Percentiles rank a stretch among this genome's conserved stretches.
Evolutionary conservation across 495 filamentous ascomycete genomes (phyloP).

Genomic region (Penicillium goetzii): DNA sequence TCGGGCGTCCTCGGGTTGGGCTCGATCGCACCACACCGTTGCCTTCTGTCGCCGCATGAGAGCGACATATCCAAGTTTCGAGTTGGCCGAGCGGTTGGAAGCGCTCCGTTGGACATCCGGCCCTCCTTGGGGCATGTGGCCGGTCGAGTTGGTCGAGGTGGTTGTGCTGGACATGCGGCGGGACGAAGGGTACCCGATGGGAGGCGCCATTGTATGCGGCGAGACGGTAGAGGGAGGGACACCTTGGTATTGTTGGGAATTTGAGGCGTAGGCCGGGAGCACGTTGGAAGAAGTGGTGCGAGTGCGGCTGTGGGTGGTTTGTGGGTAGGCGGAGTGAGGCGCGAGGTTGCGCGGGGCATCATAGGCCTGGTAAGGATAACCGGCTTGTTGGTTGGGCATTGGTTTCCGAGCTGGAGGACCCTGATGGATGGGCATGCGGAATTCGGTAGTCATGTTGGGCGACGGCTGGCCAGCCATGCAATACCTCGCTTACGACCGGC

Average conservation of each 20-base stretch:
- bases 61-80: constrained; percentile 83
- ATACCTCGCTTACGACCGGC: constrained; percentile 12
- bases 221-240: constrained; percentile 27
- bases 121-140: constrained; percentile 50
- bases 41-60: constrained; percentile 94
- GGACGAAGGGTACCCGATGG: constrained; percentile 45
- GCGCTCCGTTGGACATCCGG: constrained; percentile 74
- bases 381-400: constrained; percentile 31
- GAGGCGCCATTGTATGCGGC: constrained; percentile 38
- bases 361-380: constrained; percentile 41
- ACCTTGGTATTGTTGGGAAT: constrained; percentile 35
- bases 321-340: constrained; percentile 35
- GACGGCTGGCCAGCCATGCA: constrained; percentile 38
- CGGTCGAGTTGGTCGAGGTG: constrained; percentile 64
- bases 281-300: constrained; percentile 65
- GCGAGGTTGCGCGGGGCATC: constrained; percentile 36
- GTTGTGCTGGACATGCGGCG: constrained; percentile 75
- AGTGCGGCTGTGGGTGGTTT: constrained; percentile 53
- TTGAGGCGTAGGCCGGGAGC: constrained; percentile 48
- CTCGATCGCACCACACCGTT: constrained; percentile 97
- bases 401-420: constrained; percentile 44
- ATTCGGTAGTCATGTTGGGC: constrained; percentile 47
- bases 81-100: constrained; percentile 61
- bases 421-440: constrained; percentile 46
- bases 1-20: constrained; percentile 89